Evolutionary conservation across 129 eudicot genomes (phyloP).

Genomic region (Escallonia rubra): DNA sequence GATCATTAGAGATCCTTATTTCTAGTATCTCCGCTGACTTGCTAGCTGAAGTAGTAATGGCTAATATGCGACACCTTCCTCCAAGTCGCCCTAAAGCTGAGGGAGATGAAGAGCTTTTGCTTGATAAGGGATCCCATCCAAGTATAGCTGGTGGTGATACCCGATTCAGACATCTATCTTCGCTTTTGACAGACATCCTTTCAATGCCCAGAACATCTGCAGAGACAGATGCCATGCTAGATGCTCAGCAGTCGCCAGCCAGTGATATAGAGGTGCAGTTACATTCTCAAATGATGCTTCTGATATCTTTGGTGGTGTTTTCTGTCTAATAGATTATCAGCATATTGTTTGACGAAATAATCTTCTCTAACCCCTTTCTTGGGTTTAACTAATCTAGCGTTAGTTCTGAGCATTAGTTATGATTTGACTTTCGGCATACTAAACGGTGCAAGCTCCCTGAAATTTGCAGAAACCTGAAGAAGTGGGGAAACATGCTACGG

Average conservation of each 20-base stretch:
- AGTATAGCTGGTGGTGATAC: constrained; percentile 22
- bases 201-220: constrained; percentile 30
- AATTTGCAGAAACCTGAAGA: constrained; percentile 38
- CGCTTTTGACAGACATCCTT: constrained; percentile 51
- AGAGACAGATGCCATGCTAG: constrained; percentile 24
- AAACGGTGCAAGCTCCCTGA: constrained; percentile 11
- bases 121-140: constrained; percentile 23
- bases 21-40: constrained; percentile 88
- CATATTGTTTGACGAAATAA: background rate
- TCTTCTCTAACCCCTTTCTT: background rate
- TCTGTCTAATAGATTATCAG: background rate
- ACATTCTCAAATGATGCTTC: background rate
- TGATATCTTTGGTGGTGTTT: background rate
- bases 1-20: constrained; percentile 78
- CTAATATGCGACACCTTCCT: constrained; percentile 87
- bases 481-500: constrained; percentile 28
- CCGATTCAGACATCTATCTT: constrained; percentile 47
- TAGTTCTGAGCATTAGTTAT: background rate
- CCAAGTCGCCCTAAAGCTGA: constrained; percentile 47
- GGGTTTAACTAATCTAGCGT: background rate
- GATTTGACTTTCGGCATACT: constrained; percentile 1
- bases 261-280: constrained; percentile 35
- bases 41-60: constrained; percentile 90
- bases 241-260: constrained; percentile 22
- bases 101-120: constrained; percentile 30